Conservation (phyloP, 352 stramenopile genomes). For the Globisporangium cylindrosporum region DNA sequence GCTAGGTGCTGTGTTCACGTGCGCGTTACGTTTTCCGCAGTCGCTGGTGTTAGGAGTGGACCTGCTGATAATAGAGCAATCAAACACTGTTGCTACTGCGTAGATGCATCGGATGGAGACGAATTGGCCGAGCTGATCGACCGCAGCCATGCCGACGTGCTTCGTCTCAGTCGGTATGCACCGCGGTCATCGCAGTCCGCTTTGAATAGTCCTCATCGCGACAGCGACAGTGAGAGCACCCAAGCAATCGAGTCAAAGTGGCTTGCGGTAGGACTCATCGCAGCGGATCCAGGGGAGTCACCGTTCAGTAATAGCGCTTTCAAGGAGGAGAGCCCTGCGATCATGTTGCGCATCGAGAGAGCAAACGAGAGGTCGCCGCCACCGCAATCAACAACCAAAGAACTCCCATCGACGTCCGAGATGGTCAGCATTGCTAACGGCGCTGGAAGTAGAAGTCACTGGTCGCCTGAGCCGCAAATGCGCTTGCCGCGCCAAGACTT, state of each 20-base stretch:
- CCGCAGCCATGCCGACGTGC: not conserved
- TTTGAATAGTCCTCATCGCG: too few species aligned
- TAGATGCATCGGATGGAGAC: constrained; percentile 27
- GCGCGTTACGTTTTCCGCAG: not conserved
- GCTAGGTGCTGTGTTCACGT: not conserved
- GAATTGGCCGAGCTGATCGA: constrained; percentile 27
- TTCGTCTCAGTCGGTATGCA: not conserved
- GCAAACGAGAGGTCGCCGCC: not conserved
- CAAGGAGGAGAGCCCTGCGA: not conserved
- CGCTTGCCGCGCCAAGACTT: not conserved
- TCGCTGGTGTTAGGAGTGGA: too few species aligned
- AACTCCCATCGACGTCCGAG: constrained; percentile 42
- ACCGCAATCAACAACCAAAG: too few species aligned
- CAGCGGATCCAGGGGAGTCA: too few species aligned
- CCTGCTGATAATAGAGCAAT: too few species aligned
- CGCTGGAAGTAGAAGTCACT: not conserved
- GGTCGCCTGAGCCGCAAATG: not conserved
- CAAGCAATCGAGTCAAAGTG: not conserved
- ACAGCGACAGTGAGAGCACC: too few species aligned
- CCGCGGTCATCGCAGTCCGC: not conserved
- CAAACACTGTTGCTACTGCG: not conserved
- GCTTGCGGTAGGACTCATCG: not conserved
- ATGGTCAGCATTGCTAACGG: constrained; percentile 31
- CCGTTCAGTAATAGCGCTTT: too few species aligned
- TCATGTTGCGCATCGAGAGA: constrained; percentile 13